A percentile compares a stretch with the other conserved stretches of the same genome.
Conservation (phyloP, 2,329 filamentous ascomycete species). For the Penicillium sp. region DNA sequence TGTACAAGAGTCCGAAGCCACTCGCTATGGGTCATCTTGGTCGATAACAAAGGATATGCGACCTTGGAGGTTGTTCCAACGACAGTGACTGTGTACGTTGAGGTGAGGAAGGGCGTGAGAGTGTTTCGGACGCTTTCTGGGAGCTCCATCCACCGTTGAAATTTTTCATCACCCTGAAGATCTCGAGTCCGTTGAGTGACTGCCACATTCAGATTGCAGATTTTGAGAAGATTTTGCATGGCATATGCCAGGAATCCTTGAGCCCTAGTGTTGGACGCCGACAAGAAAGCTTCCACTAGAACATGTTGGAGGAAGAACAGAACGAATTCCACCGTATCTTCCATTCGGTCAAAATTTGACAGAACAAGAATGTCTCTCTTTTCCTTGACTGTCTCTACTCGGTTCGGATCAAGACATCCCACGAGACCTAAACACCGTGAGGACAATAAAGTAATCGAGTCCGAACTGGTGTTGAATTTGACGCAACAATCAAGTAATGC, state of each 20-base stretch:
- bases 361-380: conserved; percentile 81
- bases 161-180: conserved; percentile 59
- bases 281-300: conserved; percentile 86
- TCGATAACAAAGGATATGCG: conserved; percentile 75
- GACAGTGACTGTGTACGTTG: conserved; percentile 72
- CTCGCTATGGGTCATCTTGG: conserved; percentile 66
- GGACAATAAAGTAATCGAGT: conserved; percentile 68
- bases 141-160: conserved; percentile 73
- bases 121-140: conserved; percentile 76
- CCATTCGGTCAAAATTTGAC: conserved; percentile 76
- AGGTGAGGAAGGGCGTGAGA: conserved; percentile 82
- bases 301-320: conserved; percentile 82
- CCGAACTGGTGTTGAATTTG: conserved; percentile 68
- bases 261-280: conserved; percentile 78
- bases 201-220: conserved; percentile 68
- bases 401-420: conserved; percentile 87
- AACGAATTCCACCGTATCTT: conserved; percentile 82
- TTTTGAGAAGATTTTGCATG: conserved; percentile 85
- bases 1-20: conserved; percentile 82
- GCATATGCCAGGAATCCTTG: conserved; percentile 91
- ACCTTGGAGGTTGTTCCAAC: conserved; percentile 55
- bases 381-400: conserved; percentile 74
- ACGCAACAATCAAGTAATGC: conserved; percentile 81
- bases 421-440: conserved; percentile 83
- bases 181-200: conserved; percentile 52